These are phyloP conservation scores for Penicillium olsonii DNA, from an alignment of 2,329 filamentous ascomycete genomes.

Conservation along the genomic window DNA sequence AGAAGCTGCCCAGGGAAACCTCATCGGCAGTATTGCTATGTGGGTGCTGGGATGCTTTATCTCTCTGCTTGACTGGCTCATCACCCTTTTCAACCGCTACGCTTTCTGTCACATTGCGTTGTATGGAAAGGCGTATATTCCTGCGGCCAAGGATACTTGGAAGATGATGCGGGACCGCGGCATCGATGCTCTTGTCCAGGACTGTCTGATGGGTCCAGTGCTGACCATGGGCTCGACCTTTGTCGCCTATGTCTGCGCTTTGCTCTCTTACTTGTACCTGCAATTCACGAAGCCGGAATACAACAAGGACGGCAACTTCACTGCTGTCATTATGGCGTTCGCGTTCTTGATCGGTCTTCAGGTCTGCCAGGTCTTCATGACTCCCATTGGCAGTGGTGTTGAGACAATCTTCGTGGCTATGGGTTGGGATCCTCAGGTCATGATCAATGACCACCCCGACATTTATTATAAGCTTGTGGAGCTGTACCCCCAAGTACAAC, in stretches of 20 bases:
- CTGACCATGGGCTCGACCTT: conserved; percentile 76
- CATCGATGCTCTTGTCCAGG: conserved; percentile 85
- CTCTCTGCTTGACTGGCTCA: conserved; percentile 76
- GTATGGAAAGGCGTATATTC: conserved; percentile 85
- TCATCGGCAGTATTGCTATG: conserved; percentile 66
- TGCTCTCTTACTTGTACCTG: conserved; percentile 86
- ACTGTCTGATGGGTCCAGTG: conserved; percentile 76
- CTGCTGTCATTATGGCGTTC: conserved; percentile 77
- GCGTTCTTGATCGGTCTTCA: conserved; percentile 88
- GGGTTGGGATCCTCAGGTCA: conserved; percentile 65
- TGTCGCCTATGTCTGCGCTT: conserved; percentile 77
- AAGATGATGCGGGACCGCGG: conserved; percentile 88
- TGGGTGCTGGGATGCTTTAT: conserved; percentile 79
- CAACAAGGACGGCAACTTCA: conserved; percentile 68
- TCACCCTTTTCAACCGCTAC: conserved; percentile 87
- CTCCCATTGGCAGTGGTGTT: conserved; percentile 82
- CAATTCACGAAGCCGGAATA: conserved; percentile 78
- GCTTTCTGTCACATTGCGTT: conserved; percentile 91
- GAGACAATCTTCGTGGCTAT: conserved; percentile 87
- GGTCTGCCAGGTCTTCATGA: conserved; percentile 86
- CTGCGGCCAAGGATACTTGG: conserved; percentile 88
- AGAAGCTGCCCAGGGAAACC: conserved; percentile 66
- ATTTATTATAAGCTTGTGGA: conserved; percentile 76
- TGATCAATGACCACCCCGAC: conserved; percentile 79
- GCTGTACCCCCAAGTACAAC: conserved; percentile 81